Evolutionary conservation across 805 yeast species (phyloP), one percentile per base, ranked within the genome.

Genomic region (Metschnikowia colocasiae): DNA sequence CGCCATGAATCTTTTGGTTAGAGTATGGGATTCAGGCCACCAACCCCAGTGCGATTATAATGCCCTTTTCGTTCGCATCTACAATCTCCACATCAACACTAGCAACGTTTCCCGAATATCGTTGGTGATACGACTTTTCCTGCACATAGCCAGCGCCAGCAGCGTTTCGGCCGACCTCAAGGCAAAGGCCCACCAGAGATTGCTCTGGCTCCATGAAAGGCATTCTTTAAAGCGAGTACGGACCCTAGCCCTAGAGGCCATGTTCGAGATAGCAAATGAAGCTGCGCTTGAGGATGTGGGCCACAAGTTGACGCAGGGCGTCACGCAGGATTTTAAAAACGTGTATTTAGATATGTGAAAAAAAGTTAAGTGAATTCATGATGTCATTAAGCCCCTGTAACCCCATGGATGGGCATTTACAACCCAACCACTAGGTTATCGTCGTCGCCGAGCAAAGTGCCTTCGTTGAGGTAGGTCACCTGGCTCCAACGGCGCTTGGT

Each of bases 61-160:
- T 31, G 63, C 69, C 1, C 59, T 82, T 4, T 78, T 68, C 38
- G 68, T 78, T 1, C 64, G 81, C 26, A 62, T 78, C 4, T 81
- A 73, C 65, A 84, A 84, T 57, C 60, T 81, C 29, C 84, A 82
- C 45, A 63, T 84, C 29, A 75, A 75, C 48, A 76, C 80, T 1
- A 58, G 69, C 4, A 72, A 70, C 43, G 38, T 67, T 6, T 47
- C 61, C 0, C 60, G 81, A 35, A 50, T 80, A 1, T 54, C 61
- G 0, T 54, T 68, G 12, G 74, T 76, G 0, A 57, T 81, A 4
- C 63, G 68, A 43, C 51, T 80, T 0, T 75, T 83, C 51, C 74
- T 73, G 5, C 64, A 65, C 36, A 46, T 82, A 27, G 56, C 64
- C 3, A 12, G 10, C 43, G 40, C 38, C 18, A 16, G 49, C n/a